These are phyloP conservation scores for Volvariella volvacea DNA, from an alignment of 1,284 basidiomycete genomes.

Conservation along the genomic window DNA sequence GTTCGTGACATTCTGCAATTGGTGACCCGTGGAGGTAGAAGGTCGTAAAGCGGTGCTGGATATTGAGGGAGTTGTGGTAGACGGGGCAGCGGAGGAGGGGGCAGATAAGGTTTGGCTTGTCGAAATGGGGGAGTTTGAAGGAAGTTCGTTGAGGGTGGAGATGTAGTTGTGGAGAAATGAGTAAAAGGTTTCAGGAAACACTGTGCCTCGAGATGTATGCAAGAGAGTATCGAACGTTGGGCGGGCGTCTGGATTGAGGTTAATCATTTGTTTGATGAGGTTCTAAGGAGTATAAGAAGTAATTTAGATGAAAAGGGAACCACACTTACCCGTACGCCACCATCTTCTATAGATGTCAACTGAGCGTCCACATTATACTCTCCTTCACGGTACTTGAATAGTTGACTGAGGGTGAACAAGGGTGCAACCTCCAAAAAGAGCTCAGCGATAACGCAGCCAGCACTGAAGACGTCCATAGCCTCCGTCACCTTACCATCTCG, in stretches of 20 bases:
- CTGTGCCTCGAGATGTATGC: conserved; percentile 66
- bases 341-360: conserved; percentile 75
- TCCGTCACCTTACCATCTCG: conserved; percentile 84
- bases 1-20: background rate
- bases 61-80: conserved; percentile 21
- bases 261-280: conserved; percentile 88
- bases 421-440: conserved; percentile 94
- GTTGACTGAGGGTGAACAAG: conserved; percentile 90
- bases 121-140: conserved; percentile 37
- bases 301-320: conserved; percentile 1
- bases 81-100: conserved; percentile 19
- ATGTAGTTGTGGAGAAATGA: conserved; percentile 91
- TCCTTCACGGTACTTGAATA: conserved; percentile 92
- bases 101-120: conserved; percentile 26
- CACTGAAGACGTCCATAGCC: conserved; percentile 96
- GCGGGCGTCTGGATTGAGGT: conserved; percentile 69
- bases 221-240: conserved; percentile 85
- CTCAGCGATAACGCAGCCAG: conserved; percentile 94
- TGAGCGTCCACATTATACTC: conserved; percentile 75
- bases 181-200: conserved; percentile 92
- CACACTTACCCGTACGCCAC: conserved; percentile 66
- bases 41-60: conserved; percentile 16
- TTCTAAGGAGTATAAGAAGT: conserved; percentile 36
- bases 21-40: conserved; percentile 18
- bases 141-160: conserved; percentile 70